These are phyloP conservation scores for Penicillium odoratum DNA, from an alignment of 495 filamentous ascomycete genomes.

Conservation along the genomic window DNA sequence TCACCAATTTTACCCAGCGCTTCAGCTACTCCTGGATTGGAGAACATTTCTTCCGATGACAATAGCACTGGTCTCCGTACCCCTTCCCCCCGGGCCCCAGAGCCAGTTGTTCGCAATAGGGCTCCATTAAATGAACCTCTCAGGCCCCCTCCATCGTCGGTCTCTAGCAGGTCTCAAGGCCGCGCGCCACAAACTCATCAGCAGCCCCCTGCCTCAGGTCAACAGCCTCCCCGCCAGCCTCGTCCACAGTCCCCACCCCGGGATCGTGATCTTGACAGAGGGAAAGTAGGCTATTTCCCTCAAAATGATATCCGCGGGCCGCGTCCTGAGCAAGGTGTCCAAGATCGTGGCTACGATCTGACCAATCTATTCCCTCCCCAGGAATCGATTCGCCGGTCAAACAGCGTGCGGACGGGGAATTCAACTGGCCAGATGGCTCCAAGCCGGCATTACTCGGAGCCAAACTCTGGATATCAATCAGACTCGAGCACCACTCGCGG, in stretches of 20 bases:
- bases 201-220: neutral
- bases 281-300: neutral
- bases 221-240: neutral
- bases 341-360: neutral
- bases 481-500: constrained; percentile 24
- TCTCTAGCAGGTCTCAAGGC: constrained; percentile 16
- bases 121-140: neutral
- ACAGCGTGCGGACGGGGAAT: constrained; percentile 17
- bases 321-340: neutral
- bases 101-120: constrained; percentile 18
- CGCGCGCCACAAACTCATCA: constrained; percentile 12
- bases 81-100: constrained; percentile 26
- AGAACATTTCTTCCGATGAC: constrained; percentile 33
- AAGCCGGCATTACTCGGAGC: constrained; percentile 2
- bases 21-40: constrained; percentile 19
- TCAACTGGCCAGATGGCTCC: neutral
- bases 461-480: constrained; percentile 25
- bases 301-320: neutral
- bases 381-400: constrained; percentile 18
- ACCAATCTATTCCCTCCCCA: neutral
- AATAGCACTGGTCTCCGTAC: constrained; percentile 38
- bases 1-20: constrained; percentile 16
- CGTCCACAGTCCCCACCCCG: constrained; percentile 9
- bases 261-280: neutral
- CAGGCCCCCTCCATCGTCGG: constrained; percentile 11